Evolutionary conservation across 192 early-diverging fungal genomes (phyloP), one percentile per base, ranked within the genome.

Genomic region (Backusella australiensis): DNA sequence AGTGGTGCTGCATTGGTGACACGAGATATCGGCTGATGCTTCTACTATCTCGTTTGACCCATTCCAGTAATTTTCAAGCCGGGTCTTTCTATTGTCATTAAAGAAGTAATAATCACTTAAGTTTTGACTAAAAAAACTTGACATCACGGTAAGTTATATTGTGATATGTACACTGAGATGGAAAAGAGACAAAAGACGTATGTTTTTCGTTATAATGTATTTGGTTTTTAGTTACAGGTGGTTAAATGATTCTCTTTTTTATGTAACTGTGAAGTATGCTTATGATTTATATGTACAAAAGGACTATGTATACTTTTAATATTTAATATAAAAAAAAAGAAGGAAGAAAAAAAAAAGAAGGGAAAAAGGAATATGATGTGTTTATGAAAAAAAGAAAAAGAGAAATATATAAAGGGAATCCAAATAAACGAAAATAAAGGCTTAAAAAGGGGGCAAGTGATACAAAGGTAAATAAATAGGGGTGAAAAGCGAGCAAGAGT

Each of bases 391-490:
- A n/a, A 34, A n/a, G 12, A 34, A 35, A 67, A 34, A 34, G 21
- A 26, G 49, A 56, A 9, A 59, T 59, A 23, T 36, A 69, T 39
- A 39, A 38, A 68, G 53, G 11, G 11, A 29, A 59, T 12, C 53
- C 53, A 59, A 3, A 59, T 59, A 59, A 59, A 26, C n/a, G 21
- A 19, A 59, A 59, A 59, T 26, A 59, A 59, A 59, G 56, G 56
- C 19, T 59, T 23, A 59, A 59, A 63, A 63, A 14, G 26, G 56
- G 56, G 56, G 56, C 56, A 63, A 63, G 56, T 63, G 56, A 63
- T 63, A 39, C 34, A 39, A 69, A 69, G 39, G 68, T 69, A 69
- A 35, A 19, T 23, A 69, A 69, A 69, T 69, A 69, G 38, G 68
- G 68, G 38, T 35, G 39, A 63, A 63, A 29, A 29, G 56, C 23